Base-by-base conservation (phyloP, 1,284 basidiomycete species). In the Ceratobasidium theobromae region DNA sequence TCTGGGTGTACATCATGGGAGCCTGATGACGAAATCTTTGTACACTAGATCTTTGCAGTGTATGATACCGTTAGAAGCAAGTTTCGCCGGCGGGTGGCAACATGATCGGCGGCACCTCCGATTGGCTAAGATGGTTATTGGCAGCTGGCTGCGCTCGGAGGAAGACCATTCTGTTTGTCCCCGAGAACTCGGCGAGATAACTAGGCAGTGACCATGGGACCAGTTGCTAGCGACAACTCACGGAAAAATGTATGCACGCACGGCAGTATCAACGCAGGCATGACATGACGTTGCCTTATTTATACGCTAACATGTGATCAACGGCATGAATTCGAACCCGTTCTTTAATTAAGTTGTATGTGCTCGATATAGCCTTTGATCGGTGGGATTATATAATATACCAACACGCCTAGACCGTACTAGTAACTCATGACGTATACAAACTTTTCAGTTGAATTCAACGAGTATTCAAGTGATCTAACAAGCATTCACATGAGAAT, bases 101-200 rank as follows among this genome's bases (percentile, higher is more conserved):
- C n/a, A n/a, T n/a, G n/a, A n/a, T n/a, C n/a, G n/a, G n/a, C n/a
- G n/a, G n/a, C n/a, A n/a, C n/a, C n/a, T n/a, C n/a, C n/a, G n/a
- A n/a, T n/a, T n/a, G n/a, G n/a, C n/a, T n/a, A n/a, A n/a, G n/a
- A n/a, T n/a, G n/a, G n/a, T n/a, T n/a, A n/a, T n/a, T n/a, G 32
- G 46, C 40, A 21, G 28, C 32, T 43, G 43, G n/a, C 16, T 30
- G 28, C 21, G 32, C 11, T 28, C 40, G n/a, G 28, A 57, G 41
- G 38, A 57, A 57, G 40, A 25, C 16, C n/a, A n/a, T 5, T 11
- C 11, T 18, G 41, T 28, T 57, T 57, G n/a, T 33, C 43, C 1
- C 54, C 54, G 54, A 58, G 32, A 43, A 58, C 40, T 30, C 45
- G 46, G 54, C 54, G 54, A 58, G 43, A 30, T 46, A 33, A 43